phyloP scores from a whole-genome alignment of 2,329 filamentous ascomycete genomes.

The Aspergillus brasiliensis region DNA sequence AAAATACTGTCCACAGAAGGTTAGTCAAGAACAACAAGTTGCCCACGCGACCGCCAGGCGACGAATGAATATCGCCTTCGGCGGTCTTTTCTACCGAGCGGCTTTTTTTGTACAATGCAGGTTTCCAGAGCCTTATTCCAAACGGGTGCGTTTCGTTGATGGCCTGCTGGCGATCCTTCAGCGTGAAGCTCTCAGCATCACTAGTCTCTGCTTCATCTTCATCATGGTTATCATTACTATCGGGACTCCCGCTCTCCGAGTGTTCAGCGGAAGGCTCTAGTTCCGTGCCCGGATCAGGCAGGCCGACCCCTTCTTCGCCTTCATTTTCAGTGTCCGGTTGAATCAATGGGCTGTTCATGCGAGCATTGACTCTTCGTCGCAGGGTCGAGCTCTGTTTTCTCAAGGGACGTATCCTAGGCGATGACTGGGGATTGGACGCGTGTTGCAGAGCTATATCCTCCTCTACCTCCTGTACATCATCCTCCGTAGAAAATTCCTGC shows the following conservation, averaged over 20 bases:
- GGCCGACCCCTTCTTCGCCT: slow-evolving; percentile 40
- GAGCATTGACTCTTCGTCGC: slow-evolving; percentile 39
- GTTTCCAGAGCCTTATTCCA: slow-evolving; percentile 98
- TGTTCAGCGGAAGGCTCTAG: slow-evolving; percentile 24
- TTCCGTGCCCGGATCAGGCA: slow-evolving; percentile 33
- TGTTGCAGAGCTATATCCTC: slow-evolving; percentile 59
- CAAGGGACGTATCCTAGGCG: slow-evolving; percentile 38
- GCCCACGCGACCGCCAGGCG: slow-evolving; percentile 83
- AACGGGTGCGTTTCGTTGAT: slow-evolving; percentile 99
- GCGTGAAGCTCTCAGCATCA: slow-evolving; percentile 94
- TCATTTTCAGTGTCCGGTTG: slow-evolving; percentile 43
- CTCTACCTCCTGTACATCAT: slow-evolving; percentile 79
- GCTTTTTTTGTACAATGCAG: slow-evolving; percentile 95
- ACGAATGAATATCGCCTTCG: slow-evolving; percentile 94
- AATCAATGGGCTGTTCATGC: slow-evolving; percentile 31
- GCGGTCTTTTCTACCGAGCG: slow-evolving; percentile 95
- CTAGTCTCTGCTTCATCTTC: slow-evolving; percentile 71
- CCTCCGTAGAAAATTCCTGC: slow-evolving; percentile 87
- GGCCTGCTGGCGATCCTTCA: slow-evolving; percentile 94
- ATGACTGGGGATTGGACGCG: slow-evolving; percentile 31
- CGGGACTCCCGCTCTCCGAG: slow-evolving; percentile 19
- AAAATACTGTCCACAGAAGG: slow-evolving; percentile 82
- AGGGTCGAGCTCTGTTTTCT: slow-evolving; percentile 43
- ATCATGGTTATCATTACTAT: slow-evolving; percentile 54
- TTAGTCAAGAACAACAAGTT: slow-evolving; percentile 87